phyloP scores from a whole-genome alignment of 2,329 filamentous ascomycete genomes.

The Colletotrichum coccodes region DNA sequence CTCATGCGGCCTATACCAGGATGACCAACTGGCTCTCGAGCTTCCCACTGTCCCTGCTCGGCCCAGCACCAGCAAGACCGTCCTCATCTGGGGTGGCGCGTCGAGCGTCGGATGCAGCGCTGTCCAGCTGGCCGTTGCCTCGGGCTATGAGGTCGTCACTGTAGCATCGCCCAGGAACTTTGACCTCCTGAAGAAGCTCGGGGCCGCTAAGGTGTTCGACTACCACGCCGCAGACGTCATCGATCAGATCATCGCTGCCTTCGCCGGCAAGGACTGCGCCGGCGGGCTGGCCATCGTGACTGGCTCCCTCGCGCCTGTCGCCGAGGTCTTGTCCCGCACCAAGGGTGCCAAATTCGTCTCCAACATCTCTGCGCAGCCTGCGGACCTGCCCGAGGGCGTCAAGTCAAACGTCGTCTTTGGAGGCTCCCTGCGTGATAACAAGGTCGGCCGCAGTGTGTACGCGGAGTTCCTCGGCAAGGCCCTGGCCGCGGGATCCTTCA shows the following conservation, averaged over 20 bases:
- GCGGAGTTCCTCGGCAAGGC: constrained; percentile 37
- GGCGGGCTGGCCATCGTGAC: neutral
- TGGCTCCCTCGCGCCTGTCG: neutral
- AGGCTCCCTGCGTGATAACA: constrained; percentile 27
- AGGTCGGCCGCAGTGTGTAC: constrained; percentile 36
- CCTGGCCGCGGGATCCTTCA: constrained; percentile 34
- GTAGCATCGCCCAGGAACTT: constrained; percentile 54
- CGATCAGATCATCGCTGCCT: constrained; percentile 43
- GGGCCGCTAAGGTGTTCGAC: constrained; percentile 55
- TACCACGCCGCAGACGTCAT: constrained; percentile 47
- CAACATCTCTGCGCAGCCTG: constrained; percentile 21
- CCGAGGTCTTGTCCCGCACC: neutral
- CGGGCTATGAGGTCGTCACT: constrained; percentile 56
- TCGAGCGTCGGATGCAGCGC: constrained; percentile 55
- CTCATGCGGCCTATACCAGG: constrained; percentile 38
- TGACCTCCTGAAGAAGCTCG: constrained; percentile 52
- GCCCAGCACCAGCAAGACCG: constrained; percentile 35
- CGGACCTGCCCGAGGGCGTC: constrained; percentile 42
- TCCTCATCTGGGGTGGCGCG: constrained; percentile 58
- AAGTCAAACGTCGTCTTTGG: constrained; percentile 44
- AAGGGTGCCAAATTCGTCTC: neutral
- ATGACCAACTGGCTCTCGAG: constrained; percentile 37
- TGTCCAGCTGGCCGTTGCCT: constrained; percentile 54
- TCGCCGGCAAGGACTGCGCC: constrained; percentile 15
- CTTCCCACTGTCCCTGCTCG: constrained; percentile 36